Percentiles rank a stretch among this genome's conserved stretches.
These are phyloP conservation scores for Plantago coronopus DNA, from an alignment of 305 asterid species.

Conservation along the genomic window DNA sequence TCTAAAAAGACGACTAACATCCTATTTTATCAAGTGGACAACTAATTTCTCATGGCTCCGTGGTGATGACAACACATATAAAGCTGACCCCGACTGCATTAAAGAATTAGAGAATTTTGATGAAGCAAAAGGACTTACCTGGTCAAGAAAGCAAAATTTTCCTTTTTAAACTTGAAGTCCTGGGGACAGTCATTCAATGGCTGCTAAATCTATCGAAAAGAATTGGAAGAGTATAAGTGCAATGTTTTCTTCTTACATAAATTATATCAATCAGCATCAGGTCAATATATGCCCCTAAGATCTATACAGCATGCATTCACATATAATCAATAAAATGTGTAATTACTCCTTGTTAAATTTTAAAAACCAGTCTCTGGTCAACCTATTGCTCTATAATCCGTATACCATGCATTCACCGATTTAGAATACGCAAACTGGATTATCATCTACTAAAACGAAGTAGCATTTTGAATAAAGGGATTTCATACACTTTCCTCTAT, in stretches of 20 bases:
- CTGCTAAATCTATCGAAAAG: background rate
- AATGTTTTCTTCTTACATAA: background rate
- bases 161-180: constrained; percentile 15
- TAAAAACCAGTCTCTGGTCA: background rate
- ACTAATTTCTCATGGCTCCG: constrained; percentile 3
- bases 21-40: constrained; percentile 24
- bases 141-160: constrained; percentile 9
- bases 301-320: constrained; percentile 2
- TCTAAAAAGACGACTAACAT: constrained; percentile 22
- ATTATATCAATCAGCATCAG: background rate
- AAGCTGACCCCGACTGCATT: constrained; percentile 2
- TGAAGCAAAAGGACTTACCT: constrained; percentile 19
- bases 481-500: background rate
- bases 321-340: background rate
- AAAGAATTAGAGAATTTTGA: constrained; percentile 2
- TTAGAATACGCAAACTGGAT: background rate
- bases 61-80: constrained; percentile 20
- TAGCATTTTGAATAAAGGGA: background rate
- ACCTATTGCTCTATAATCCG: too few species aligned
- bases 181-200: constrained; percentile 14
- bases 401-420: background rate
- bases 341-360: background rate
- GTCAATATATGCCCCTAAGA: background rate
- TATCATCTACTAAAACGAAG: too few species aligned
- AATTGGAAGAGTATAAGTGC: constrained; percentile 4